These are phyloP conservation scores for Lipomyces sp. DNA, from an alignment of 805 yeast species.

Conservation along the genomic window DNA sequence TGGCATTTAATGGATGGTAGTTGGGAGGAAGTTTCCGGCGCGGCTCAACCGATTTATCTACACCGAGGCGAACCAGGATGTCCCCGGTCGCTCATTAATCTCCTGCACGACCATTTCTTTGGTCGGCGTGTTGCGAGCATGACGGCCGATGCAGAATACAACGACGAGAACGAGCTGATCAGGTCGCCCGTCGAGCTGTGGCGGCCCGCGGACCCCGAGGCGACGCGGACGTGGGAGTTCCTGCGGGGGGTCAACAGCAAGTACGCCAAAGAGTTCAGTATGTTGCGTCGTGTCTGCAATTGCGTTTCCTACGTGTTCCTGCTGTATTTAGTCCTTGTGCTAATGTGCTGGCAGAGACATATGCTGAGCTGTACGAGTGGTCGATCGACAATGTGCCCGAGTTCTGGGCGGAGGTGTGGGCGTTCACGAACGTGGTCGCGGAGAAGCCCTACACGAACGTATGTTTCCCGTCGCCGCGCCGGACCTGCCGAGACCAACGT, in stretches of 20 bases:
- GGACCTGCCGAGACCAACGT: too few relatives aligned
- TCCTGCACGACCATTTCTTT: too few relatives aligned
- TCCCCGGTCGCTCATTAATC: too few relatives aligned
- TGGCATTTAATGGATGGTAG: too few relatives aligned
- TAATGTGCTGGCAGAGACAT: conserved; percentile 22
- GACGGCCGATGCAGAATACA: not conserved
- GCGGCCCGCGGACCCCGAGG: conserved; percentile 16
- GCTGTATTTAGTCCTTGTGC: too few relatives aligned
- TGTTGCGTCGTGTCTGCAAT: too few relatives aligned
- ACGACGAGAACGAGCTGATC: conserved; percentile 9
- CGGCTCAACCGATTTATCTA: too few relatives aligned
- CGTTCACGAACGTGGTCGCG: conserved; percentile 23
- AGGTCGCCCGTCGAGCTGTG: conserved; percentile 22
- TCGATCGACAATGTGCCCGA: conserved; percentile 17
- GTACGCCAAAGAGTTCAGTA: conserved; percentile 11
- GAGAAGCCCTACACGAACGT: conserved; percentile 4
- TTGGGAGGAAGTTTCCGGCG: too few relatives aligned
- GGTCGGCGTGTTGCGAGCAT: too few relatives aligned
- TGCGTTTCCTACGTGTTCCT: too few relatives aligned
- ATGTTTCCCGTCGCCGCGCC: too few relatives aligned
- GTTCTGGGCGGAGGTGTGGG: conserved; percentile 30
- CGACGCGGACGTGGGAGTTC: conserved; percentile 12
- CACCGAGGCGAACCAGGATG: too few relatives aligned
- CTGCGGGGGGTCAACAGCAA: conserved; percentile 9
- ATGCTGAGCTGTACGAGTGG: conserved; percentile 26